A percentile compares a stretch with the other conserved stretches of the same genome.
These are phyloP conservation scores for Cardiospermum halicacabum DNA, from an alignment of 345 rosid species.

Conservation along the genomic window DNA sequence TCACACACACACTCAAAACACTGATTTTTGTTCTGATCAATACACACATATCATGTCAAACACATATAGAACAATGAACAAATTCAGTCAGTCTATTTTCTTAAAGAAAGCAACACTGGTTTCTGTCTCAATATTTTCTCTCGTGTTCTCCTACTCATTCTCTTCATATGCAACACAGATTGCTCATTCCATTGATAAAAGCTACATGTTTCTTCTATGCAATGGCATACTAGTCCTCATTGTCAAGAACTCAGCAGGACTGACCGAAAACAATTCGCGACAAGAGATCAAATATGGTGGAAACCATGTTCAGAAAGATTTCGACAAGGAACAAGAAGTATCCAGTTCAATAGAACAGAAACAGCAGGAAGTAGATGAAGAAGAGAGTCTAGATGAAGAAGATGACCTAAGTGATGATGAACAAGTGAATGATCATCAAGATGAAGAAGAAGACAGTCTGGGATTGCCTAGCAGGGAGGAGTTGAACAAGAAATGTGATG, in stretches of 20 bases:
- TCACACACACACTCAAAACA: not conserved
- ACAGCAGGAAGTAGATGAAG: constrained; percentile 10
- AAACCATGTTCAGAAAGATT: constrained; percentile 1
- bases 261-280: constrained; percentile 16
- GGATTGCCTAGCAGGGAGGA: constrained; percentile 48
- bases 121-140: constrained; percentile 32
- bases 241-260: constrained; percentile 41
- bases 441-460: constrained; percentile 13
- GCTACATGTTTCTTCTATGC: constrained; percentile 59
- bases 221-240: constrained; percentile 62
- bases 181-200: constrained; percentile 38
- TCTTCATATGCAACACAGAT: constrained; percentile 17
- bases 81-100: not conserved
- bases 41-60: too few species aligned
- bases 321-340: constrained; percentile 12
- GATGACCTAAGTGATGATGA: constrained; percentile 9
- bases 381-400: constrained; percentile 19
- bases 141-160: constrained; percentile 27
- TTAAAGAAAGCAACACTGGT: constrained; percentile 22
- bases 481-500: constrained; percentile 62
- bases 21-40: not conserved
- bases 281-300: constrained; percentile 13
- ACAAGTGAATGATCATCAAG: constrained; percentile 6
- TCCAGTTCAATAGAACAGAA: constrained; percentile 10
- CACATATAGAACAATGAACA: not conserved